Evolutionary conservation across 1,284 basidiomycete species (phyloP).

Genomic region (Omphalotus olearius): DNA sequence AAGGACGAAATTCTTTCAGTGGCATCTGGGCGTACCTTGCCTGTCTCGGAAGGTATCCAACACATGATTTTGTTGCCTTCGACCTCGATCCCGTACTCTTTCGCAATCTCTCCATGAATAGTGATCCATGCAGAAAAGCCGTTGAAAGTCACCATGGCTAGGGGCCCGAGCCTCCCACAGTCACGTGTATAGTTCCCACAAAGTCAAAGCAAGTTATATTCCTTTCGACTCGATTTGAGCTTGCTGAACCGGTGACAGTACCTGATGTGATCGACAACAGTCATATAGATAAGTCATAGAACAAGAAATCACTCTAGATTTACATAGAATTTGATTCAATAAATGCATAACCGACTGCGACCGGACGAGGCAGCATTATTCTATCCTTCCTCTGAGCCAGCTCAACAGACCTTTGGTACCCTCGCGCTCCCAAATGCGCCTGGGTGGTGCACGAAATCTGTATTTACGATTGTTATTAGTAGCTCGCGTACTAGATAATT

Average conservation of each 20-base stretch:
- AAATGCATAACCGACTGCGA: not conserved
- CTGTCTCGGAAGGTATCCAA: constrained; percentile 1
- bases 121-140: not conserved
- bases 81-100: not conserved
- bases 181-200: too few relatives aligned
- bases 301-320: too few relatives aligned
- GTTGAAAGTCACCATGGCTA: not conserved
- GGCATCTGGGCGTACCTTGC: not conserved
- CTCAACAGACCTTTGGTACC: constrained; percentile 76
- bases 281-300: too few relatives aligned
- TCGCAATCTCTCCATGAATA: not conserved
- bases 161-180: too few relatives aligned
- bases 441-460: constrained; percentile 76
- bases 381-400: constrained; percentile 70
- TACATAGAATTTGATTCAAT: too few relatives aligned
- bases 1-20: too few relatives aligned
- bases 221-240: too few relatives aligned
- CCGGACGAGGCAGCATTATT: constrained; percentile 29
- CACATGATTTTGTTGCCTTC: not conserved
- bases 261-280: too few relatives aligned
- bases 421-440: constrained; percentile 78
- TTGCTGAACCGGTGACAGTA: too few relatives aligned
- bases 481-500: not conserved
- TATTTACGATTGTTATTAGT: not conserved
- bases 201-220: too few relatives aligned